These are phyloP conservation scores for Cordyceps militaris DNA, from an alignment of 2,329 filamentous ascomycete genomes.

Conservation along the genomic window DNA sequence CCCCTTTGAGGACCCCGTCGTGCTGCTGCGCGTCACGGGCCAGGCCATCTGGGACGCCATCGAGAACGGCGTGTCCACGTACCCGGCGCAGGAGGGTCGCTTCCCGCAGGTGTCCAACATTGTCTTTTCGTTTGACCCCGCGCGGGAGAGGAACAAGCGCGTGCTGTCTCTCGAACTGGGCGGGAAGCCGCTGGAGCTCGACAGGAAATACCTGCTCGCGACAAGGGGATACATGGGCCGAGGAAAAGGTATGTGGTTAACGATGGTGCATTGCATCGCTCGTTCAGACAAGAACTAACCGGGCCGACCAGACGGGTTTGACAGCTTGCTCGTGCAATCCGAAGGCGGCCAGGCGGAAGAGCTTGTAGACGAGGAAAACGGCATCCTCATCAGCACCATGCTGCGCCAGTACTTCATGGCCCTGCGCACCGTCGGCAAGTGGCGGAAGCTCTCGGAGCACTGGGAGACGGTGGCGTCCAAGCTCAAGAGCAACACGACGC, in stretches of 20 bases:
- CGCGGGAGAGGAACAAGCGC: slow-evolving; percentile 51
- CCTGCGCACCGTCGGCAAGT: slow-evolving; percentile 71
- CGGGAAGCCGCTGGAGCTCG: slow-evolving; percentile 52
- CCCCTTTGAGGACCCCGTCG: slow-evolving; percentile 84
- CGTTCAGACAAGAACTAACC: not conserved
- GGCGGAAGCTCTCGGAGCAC: slow-evolving; percentile 65
- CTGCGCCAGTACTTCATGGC: slow-evolving; percentile 88
- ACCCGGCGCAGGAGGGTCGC: slow-evolving; percentile 75
- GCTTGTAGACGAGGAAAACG: slow-evolving; percentile 78
- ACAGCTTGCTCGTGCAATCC: slow-evolving; percentile 63
- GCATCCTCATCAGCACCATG: slow-evolving; percentile 78
- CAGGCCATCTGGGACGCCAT: slow-evolving; percentile 69
- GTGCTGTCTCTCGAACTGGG: slow-evolving; percentile 57
- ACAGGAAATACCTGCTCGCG: slow-evolving; percentile 62
- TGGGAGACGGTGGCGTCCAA: slow-evolving; percentile 60
- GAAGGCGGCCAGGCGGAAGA: slow-evolving; percentile 73
- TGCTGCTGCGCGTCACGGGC: slow-evolving; percentile 66
- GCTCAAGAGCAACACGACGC: slow-evolving; percentile 43
- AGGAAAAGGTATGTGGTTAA: slow-evolving; percentile 51
- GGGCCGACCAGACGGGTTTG: slow-evolving; percentile 60
- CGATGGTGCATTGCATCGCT: not conserved
- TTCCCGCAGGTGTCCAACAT: slow-evolving; percentile 88
- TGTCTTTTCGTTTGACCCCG: slow-evolving; percentile 63
- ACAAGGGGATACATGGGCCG: slow-evolving; percentile 85
- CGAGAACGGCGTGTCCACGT: slow-evolving; percentile 74